Evolutionary conservation across 192 early-diverging fungal genomes (phyloP), one percentile per base, ranked within the genome.

Genomic region (Lunasporangiospora selenospora): DNA sequence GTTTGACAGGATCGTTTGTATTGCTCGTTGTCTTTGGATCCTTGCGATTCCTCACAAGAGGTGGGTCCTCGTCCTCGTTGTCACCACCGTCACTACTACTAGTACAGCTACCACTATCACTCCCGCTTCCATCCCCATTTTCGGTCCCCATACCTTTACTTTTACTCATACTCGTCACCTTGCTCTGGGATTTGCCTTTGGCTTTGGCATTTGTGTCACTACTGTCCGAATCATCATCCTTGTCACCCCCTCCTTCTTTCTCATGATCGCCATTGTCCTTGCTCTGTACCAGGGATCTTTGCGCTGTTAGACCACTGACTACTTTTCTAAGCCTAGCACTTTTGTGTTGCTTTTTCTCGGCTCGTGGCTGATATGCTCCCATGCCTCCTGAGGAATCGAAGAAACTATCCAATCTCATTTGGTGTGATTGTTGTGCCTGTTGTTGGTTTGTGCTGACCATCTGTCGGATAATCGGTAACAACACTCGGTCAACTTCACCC

Each of bases 401-500:
- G 45, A 62, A 80, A 1, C 43, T 42, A 21, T 83, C 81, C 30
- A 83, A 36, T 24, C 58, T 58, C 9, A 53, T 58, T 41, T 82
- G 81, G 6, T n/a, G 34, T 31, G 30, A 70, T 26, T 78, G 51
- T 31, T 77, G 29, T 24, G 19, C n/a, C 8, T 29, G 30, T 42
- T 29, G 33, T 21, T 33, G 29, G 2, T 13, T 18, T 9, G 47
- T 16, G 36, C 6, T 58, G 27, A 48, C 58, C 78, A 83, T 83
- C 38, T 87, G 70, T 43, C 75, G 63, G 10, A 95, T 81, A 4
- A 95, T 83, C 11, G 93, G 93, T 15, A 93, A 32, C 39, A 95
- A 53, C 7, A 86, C 65, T 34, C 81, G 78, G 58, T 94, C 89
- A 6, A 83, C 82, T 53, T 93, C 89, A 12, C 65, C 66, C 44